phyloP scores from a whole-genome alignment of 352 stramenopile species.

The Globisporangium okanoganense region DNA sequence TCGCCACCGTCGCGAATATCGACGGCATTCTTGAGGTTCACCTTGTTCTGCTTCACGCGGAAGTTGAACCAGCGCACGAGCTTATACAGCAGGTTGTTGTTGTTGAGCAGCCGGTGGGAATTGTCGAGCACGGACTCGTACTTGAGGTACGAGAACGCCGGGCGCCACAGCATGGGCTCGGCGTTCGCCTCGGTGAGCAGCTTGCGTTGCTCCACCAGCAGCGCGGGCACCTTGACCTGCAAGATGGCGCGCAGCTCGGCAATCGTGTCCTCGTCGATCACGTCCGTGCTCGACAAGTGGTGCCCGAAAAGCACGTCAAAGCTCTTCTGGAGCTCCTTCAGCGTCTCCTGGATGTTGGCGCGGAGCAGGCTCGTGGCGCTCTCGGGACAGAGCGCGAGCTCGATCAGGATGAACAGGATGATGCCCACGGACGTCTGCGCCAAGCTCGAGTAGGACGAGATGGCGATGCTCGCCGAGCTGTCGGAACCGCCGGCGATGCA shows the following conservation, averaged over 20 bases:
- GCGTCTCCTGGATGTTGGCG: conserved; percentile 71
- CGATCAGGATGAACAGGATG: conserved; percentile 73
- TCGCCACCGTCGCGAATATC: conserved; percentile 45
- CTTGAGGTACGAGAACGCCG: conserved; percentile 68
- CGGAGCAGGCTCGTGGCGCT: conserved; percentile 63
- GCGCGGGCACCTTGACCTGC: conserved; percentile 46
- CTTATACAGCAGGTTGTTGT: conserved; percentile 82
- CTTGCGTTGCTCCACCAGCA: conserved; percentile 54
- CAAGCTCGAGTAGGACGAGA: conserved; percentile 73
- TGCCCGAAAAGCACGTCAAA: conserved; percentile 73
- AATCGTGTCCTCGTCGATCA: conserved; percentile 52
- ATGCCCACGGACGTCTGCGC: conserved; percentile 77
- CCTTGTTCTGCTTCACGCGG: conserved; percentile 45
- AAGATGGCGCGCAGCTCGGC: conserved; percentile 52
- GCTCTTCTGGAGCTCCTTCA: conserved; percentile 54
- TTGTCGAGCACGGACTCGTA: conserved; percentile 65
- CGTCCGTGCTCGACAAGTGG: conserved; percentile 49
- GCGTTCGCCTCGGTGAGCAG: conserved; percentile 59
- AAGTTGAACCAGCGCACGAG: conserved; percentile 77
- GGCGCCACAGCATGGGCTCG: conserved; percentile 69
- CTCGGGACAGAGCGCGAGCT: conserved; percentile 63
- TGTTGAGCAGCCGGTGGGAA: conserved; percentile 66
- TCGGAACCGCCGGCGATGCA: conserved; percentile 41
- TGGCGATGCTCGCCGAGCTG: conserved; percentile 42
- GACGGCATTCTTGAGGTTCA: conserved; percentile 29